Evolutionary conservation across 305 asterid species (phyloP).

Genomic region (Andrographis paniculata): DNA sequence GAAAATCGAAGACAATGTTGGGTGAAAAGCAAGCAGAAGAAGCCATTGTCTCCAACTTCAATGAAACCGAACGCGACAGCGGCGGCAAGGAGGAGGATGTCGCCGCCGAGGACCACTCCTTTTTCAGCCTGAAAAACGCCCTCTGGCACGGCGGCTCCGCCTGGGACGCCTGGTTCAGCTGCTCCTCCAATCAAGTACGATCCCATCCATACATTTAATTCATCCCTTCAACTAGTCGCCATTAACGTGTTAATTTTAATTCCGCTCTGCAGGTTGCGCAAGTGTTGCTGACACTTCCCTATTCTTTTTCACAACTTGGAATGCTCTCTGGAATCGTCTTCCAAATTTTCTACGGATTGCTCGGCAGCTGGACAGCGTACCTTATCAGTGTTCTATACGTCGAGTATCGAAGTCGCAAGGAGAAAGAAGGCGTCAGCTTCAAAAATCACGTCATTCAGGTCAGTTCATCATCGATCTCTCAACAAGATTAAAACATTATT

Average conservation of each 20-base stretch:
- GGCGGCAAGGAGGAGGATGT: slow-evolving; percentile 21
- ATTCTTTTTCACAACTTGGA: slow-evolving; percentile 88
- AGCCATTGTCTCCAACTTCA: slow-evolving; percentile 62
- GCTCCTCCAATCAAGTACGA: slow-evolving; percentile 75
- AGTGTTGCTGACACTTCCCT: slow-evolving; percentile 81
- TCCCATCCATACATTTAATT: background rate
- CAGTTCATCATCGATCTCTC: background rate
- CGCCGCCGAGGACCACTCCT: slow-evolving; percentile 28
- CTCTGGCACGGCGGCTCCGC: slow-evolving; percentile 94
- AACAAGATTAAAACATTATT: no score
- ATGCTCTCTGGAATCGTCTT: slow-evolving; percentile 65
- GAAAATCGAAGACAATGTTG: slow-evolving; percentile 50
- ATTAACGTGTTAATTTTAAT: background rate
- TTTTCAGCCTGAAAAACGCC: slow-evolving; percentile 37
- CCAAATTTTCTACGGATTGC: slow-evolving; percentile 70
- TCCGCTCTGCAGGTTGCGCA: slow-evolving; percentile 65
- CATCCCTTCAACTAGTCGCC: no score
- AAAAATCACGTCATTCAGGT: slow-evolving; percentile 95
- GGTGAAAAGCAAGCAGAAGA: slow-evolving; percentile 87
- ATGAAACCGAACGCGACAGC: slow-evolving; percentile 45
- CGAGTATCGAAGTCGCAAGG: slow-evolving; percentile 76
- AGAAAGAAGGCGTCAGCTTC: slow-evolving; percentile 82
- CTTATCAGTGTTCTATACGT: slow-evolving; percentile 77
- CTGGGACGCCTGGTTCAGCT: slow-evolving; percentile 96
- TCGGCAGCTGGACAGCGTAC: slow-evolving; percentile 95